These are phyloP conservation scores for Crithidia brevicula DNA, from an alignment of 208 protist genomes.

Conservation along the genomic window DNA sequence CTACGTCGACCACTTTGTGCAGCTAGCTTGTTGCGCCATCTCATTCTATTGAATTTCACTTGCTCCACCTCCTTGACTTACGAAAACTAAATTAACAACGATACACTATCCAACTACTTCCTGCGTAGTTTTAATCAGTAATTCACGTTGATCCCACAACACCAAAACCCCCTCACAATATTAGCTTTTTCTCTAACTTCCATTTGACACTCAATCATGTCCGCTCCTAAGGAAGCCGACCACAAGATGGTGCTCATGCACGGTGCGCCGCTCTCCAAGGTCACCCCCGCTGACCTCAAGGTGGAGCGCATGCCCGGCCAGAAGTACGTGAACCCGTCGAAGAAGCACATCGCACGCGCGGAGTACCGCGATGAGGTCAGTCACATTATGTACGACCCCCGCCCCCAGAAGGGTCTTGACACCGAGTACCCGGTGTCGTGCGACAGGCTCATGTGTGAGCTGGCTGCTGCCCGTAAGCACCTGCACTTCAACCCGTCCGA, in stretches of 20 bases:
- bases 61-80: no score
- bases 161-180: neutral
- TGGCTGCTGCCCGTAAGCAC: conserved; percentile 81
- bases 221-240: conserved; percentile 8
- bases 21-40: no score
- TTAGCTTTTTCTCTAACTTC: neutral
- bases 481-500: conserved; percentile 91
- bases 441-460: conserved; percentile 71
- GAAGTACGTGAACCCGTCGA: conserved; percentile 82
- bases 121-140: neutral
- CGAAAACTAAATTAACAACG: no score
- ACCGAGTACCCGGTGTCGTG: conserved; percentile 70
- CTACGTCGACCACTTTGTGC: no score
- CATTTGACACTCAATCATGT: conserved; percentile 12
- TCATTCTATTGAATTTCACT: no score
- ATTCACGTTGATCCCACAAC: neutral
- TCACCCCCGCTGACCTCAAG: conserved; percentile 76
- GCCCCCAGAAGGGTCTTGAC: conserved; percentile 57
- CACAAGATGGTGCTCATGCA: conserved; percentile 47
- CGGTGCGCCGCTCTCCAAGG: conserved; percentile 50
- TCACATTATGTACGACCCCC: conserved; percentile 91
- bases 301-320: conserved; percentile 76
- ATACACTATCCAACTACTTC: no score
- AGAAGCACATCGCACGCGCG: conserved; percentile 74
- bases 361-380: conserved; percentile 81